Conservation (phyloP, 2,329 filamentous ascomycete genomes). For the Fusarium falciforme region DNA sequence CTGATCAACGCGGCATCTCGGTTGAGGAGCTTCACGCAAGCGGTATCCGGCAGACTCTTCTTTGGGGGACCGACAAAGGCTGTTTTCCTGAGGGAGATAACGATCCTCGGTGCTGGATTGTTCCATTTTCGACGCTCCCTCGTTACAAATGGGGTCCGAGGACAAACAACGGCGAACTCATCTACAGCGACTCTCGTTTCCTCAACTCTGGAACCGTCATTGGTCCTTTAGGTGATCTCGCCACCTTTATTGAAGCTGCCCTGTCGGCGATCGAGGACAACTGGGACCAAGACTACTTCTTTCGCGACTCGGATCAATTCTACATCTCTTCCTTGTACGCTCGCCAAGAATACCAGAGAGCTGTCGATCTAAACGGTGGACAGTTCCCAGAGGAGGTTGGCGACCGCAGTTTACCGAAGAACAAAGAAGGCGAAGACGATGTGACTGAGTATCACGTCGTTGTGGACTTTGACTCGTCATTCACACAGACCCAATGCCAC, state of each 20-base stretch:
- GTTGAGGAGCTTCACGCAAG: slow-evolving; percentile 27
- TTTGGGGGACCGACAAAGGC: slow-evolving; percentile 38
- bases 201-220: slow-evolving; percentile 42
- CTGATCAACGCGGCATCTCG: slow-evolving; percentile 31
- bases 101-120: slow-evolving; percentile 35
- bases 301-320: slow-evolving; percentile 35
- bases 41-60: slow-evolving; percentile 33
- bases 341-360: slow-evolving; percentile 39
- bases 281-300: slow-evolving; percentile 15
- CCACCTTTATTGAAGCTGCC: slow-evolving; percentile 30
- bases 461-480: slow-evolving; percentile 49
- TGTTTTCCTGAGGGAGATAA: slow-evolving; percentile 23
- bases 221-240: slow-evolving; percentile 35
- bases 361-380: slow-evolving; percentile 21
- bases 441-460: slow-evolving; percentile 31
- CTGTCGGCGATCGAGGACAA: slow-evolving; percentile 17
- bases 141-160: slow-evolving; percentile 32
- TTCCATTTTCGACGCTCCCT: slow-evolving; percentile 29
- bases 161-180: slow-evolving; percentile 20
- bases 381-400: slow-evolving; percentile 23
- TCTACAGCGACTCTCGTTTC: slow-evolving; percentile 22
- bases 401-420: slow-evolving; percentile 19
- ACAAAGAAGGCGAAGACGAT: slow-evolving; percentile 12
- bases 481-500: slow-evolving; percentile 61
- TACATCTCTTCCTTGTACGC: slow-evolving; percentile 36